Evolutionary conservation across 1,284 basidiomycete genomes (phyloP).

Genomic region (Ceratobasidium sp.): DNA sequence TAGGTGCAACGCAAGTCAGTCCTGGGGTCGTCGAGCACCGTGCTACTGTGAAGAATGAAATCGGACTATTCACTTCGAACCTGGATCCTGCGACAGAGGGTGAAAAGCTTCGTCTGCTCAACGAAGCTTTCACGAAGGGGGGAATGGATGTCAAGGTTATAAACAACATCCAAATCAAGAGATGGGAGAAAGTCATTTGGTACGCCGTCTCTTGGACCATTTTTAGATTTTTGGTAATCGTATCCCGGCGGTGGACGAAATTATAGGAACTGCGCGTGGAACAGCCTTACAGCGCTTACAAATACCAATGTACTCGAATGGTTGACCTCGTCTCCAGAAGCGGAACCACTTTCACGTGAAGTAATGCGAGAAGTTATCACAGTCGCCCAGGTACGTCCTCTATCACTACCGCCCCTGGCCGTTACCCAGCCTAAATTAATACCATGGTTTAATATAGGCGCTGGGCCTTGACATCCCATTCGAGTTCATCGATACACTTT

Average conservation of each 20-base stretch:
- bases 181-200: slow-evolving; percentile 47
- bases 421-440: neutral
- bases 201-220: neutral
- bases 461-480: slow-evolving; percentile 37
- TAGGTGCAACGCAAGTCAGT: slow-evolving; percentile 40
- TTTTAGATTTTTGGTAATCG: neutral
- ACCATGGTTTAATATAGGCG: neutral
- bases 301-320: slow-evolving; percentile 39
- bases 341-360: slow-evolving; percentile 33
- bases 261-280: slow-evolving; percentile 47
- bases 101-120: slow-evolving; percentile 1
- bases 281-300: slow-evolving; percentile 40
- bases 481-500: slow-evolving; percentile 32
- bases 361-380: slow-evolving; percentile 44
- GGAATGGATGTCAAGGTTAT: slow-evolving; percentile 34
- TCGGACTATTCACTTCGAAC: slow-evolving; percentile 22
- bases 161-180: slow-evolving; percentile 33
- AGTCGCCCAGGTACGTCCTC: slow-evolving; percentile 34
- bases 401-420: neutral
- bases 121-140: slow-evolving; percentile 12
- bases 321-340: slow-evolving; percentile 42
- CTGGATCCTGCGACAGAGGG: slow-evolving; percentile 18
- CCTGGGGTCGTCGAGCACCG: slow-evolving; percentile 36
- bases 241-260: neutral
- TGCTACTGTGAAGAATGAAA: slow-evolving; percentile 33